These are phyloP conservation scores for Abelmoschus esculentus DNA, from an alignment of 345 rosid species.

Conservation along the genomic window DNA sequence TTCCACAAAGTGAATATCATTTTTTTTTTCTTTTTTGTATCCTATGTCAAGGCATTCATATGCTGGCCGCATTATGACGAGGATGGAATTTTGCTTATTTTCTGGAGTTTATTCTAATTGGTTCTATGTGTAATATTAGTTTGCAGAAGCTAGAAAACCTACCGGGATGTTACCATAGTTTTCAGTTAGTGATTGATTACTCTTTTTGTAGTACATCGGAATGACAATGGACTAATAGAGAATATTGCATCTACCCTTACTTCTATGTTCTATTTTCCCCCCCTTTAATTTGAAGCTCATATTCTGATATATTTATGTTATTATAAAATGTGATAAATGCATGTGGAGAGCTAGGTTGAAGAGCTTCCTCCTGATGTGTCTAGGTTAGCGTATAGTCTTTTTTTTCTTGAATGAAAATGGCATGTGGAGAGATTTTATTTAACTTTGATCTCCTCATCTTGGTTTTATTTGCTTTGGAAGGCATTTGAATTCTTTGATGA, in stretches of 20 bases:
- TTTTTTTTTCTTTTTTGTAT: neutral
- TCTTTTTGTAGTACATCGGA: too few species aligned
- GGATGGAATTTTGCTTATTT: neutral
- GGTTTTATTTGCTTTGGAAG: neutral
- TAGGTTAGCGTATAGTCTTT: too few species aligned
- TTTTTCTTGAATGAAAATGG: too few species aligned
- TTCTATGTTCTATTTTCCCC: too few species aligned
- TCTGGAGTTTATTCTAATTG: neutral
- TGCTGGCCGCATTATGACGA: neutral
- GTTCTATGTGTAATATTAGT: neutral
- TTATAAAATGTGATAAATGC: too few species aligned
- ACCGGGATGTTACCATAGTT: neutral
- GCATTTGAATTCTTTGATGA: neutral
- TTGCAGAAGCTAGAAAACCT: neutral
- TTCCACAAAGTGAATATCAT: neutral
- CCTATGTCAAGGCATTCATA: conserved; percentile 1
- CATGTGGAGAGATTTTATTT: too few species aligned
- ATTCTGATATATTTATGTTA: too few species aligned
- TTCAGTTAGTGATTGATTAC: neutral
- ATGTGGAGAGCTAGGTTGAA: too few species aligned
- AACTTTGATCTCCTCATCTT: neutral
- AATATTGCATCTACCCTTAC: too few species aligned
- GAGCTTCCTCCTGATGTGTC: too few species aligned
- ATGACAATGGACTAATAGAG: too few species aligned
- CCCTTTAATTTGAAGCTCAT: too few species aligned